Evolutionary conservation across 345 rosid genomes (phyloP).

Genomic region (Lumnitzera racemosa): DNA sequence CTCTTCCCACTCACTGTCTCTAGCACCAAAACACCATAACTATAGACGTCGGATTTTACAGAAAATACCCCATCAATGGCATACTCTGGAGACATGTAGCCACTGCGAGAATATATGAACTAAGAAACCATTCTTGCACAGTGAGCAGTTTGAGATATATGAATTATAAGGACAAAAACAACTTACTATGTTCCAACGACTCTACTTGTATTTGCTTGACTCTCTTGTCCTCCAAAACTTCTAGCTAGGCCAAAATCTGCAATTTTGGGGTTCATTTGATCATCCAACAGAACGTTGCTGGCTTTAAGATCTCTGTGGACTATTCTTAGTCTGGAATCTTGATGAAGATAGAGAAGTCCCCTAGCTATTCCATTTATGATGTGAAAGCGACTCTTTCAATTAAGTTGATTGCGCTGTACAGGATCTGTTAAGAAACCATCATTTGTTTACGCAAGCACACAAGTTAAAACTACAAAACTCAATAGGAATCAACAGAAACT

Average conservation of each 20-base stretch:
- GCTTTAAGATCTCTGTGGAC: constrained; percentile 28
- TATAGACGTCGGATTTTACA: constrained; percentile 28
- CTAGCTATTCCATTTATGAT: constrained; percentile 22
- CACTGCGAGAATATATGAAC: constrained; percentile 13
- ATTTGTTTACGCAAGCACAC: background rate
- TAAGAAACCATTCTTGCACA: no score
- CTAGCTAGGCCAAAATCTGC: constrained; percentile 25
- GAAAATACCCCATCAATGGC: constrained; percentile 34
- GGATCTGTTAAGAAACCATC: constrained; percentile 11
- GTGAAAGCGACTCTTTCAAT: constrained; percentile 15
- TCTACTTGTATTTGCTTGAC: constrained; percentile 10
- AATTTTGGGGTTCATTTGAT: constrained; percentile 22
- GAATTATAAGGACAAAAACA: no score
- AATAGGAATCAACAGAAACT: background rate
- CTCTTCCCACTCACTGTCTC: constrained; percentile 27
- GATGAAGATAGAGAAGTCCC: constrained; percentile 25
- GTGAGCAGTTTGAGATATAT: no score
- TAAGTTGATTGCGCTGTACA: constrained; percentile 14
- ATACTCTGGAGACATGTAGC: constrained; percentile 44
- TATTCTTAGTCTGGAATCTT: constrained; percentile 22
- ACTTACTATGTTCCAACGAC: constrained; percentile 28
- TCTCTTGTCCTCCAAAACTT: constrained; percentile 18
- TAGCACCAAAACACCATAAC: constrained; percentile 31
- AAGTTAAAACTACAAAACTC: background rate
- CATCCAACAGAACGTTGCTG: constrained; percentile 20